phyloP scores from a whole-genome alignment of 345 rosid species.

The Gossypium longicalyx region DNA sequence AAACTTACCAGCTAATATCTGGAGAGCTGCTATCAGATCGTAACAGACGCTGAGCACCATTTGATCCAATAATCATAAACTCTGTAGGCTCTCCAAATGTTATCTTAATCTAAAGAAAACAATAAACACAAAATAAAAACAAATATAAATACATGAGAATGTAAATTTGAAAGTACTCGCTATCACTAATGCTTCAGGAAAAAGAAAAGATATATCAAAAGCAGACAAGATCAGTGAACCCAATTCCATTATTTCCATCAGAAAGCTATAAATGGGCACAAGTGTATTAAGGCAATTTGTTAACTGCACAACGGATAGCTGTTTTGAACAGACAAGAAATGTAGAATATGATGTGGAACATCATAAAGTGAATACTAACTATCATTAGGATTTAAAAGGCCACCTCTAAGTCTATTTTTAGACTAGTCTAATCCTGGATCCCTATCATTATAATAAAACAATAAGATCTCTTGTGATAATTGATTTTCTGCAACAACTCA shows the following conservation, averaged over 20 bases:
- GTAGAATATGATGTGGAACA: not conserved
- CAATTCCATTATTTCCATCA: not conserved
- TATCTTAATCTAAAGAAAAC: conserved; percentile 49
- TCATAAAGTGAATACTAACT: not conserved
- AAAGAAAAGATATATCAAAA: not conserved
- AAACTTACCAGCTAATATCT: conserved; percentile 62
- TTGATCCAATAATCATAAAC: conserved; percentile 50
- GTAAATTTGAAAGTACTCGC: not conserved
- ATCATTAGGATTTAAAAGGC: not conserved
- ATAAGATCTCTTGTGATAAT: not conserved
- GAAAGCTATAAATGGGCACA: not conserved
- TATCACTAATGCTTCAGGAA: not conserved
- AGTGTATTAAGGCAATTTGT: not conserved
- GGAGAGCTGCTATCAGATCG: conserved; percentile 44
- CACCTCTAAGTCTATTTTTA: not conserved
- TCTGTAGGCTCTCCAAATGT: conserved; percentile 62
- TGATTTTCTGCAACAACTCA: not conserved
- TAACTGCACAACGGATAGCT: not conserved
- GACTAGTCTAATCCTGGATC: not conserved
- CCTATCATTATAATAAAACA: not conserved
- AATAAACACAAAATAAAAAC: not conserved
- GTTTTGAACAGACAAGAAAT: not conserved
- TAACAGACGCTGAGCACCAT: conserved; percentile 46
- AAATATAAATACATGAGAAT: not conserved
- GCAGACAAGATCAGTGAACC: conserved; percentile 1